Conservation (phyloP, 352 stramenopile genomes). For the Thalassiosira allenii region DNA sequence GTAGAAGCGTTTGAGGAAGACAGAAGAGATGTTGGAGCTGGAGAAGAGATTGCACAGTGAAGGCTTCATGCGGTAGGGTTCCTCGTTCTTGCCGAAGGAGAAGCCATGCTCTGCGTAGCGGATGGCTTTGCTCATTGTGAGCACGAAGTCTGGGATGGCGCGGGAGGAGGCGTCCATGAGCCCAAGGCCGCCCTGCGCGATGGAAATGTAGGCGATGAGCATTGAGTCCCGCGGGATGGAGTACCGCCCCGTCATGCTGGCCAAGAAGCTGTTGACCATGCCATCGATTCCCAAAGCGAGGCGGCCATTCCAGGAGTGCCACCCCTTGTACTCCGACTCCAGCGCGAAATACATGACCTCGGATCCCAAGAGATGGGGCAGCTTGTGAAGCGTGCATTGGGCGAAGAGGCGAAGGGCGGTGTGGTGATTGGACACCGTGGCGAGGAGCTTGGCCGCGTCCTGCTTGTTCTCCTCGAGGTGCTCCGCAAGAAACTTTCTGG, state of each 20-base stretch:
- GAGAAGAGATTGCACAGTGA: slow-evolving; percentile 17
- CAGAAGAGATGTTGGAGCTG: neutral
- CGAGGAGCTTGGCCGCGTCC: slow-evolving; percentile 8
- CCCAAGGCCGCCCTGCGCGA: slow-evolving; percentile 3
- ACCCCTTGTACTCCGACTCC: neutral
- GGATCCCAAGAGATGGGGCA: slow-evolving; percentile 20
- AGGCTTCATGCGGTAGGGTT: too few species aligned
- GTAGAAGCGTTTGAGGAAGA: neutral
- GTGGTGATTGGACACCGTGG: slow-evolving; percentile 13
- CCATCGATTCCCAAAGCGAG: neutral
- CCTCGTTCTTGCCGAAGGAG: neutral
- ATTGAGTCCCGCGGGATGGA: slow-evolving; percentile 4
- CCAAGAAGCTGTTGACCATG: slow-evolving; percentile 7
- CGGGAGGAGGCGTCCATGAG: neutral
- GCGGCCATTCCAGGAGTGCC: slow-evolving; percentile 12
- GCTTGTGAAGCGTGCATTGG: slow-evolving; percentile 34
- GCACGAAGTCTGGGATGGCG: slow-evolving; percentile 46
- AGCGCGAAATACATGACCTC: slow-evolving; percentile 32
- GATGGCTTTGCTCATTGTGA: slow-evolving; percentile 30
- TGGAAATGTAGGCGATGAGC: slow-evolving; percentile 7
- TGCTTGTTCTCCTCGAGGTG: neutral
- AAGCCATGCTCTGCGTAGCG: slow-evolving; percentile 15
- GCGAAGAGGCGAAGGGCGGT: slow-evolving; percentile 36
- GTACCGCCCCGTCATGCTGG: neutral
- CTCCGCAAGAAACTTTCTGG: neutral